Conservation (phyloP, 257 asterid species). For the Striga asiatica region DNA sequence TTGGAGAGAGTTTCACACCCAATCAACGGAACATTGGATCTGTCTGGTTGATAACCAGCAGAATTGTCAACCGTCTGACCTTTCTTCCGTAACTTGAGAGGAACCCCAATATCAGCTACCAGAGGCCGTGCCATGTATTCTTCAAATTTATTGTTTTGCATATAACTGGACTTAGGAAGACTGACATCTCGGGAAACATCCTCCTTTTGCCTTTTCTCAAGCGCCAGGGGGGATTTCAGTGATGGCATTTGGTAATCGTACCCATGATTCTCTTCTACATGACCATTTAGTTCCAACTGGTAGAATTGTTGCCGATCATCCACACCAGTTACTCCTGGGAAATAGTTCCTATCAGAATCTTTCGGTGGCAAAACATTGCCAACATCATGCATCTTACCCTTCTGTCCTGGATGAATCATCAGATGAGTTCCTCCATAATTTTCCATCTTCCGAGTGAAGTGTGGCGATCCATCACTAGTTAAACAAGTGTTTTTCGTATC, state of each 20-base stretch:
- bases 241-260: constrained; percentile 39
- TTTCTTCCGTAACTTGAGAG: constrained; percentile 56
- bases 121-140: constrained; percentile 43
- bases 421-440: constrained; percentile 3
- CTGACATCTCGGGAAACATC: constrained; percentile 32
- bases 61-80: constrained; percentile 39
- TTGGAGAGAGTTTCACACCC: constrained; percentile 57
- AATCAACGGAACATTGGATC: constrained; percentile 42
- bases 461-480: too few species aligned
- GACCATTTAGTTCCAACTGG: constrained; percentile 51
- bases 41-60: constrained; percentile 38
- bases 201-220: constrained; percentile 44
- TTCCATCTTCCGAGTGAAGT: too few species aligned
- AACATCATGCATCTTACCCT: constrained; percentile 66
- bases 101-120: constrained; percentile 38
- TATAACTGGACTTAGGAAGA: constrained; percentile 38
- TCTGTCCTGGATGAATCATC: constrained; percentile 38
- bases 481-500: too few species aligned
- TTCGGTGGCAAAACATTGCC: constrained; percentile 36
- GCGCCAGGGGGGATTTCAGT: constrained; percentile 24
- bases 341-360: constrained; percentile 32
- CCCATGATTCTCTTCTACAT: constrained; percentile 37
- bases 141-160: constrained; percentile 35
- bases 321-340: constrained; percentile 34
- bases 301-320: constrained; percentile 38